These are phyloP conservation scores for Wickerhamomyces hampshirensis DNA, from an alignment of 805 yeast species.

Conservation along the genomic window DNA sequence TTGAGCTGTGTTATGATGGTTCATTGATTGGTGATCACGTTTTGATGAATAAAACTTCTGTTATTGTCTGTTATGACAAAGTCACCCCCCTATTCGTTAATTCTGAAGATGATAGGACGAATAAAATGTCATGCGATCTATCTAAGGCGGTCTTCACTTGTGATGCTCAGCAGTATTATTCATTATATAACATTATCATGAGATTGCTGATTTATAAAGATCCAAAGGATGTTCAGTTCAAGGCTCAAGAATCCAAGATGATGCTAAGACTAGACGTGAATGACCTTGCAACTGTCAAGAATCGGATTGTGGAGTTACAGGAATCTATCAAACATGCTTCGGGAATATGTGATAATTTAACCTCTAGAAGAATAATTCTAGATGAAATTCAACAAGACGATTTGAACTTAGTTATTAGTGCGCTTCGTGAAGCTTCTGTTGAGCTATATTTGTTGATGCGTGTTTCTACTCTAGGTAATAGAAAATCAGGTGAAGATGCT, in stretches of 20 bases:
- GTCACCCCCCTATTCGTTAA: constrained; percentile 38
- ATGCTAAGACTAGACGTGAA: constrained; percentile 67
- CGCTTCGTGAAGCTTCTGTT: constrained; percentile 31
- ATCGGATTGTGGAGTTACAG: constrained; percentile 46
- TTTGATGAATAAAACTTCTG: constrained; percentile 60
- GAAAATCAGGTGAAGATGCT: constrained; percentile 22
- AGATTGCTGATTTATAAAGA: constrained; percentile 69
- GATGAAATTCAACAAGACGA: constrained; percentile 46
- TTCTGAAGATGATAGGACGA: constrained; percentile 28
- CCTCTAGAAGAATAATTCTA: constrained; percentile 43
- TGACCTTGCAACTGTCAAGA: constrained; percentile 46
- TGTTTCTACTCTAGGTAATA: constrained; percentile 34
- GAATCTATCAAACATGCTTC: constrained; percentile 37
- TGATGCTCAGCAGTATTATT: constrained; percentile 69
- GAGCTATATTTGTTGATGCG: constrained; percentile 43
- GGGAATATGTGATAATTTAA: constrained; percentile 40
- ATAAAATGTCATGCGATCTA: constrained; percentile 55
- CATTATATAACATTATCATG: constrained; percentile 57
- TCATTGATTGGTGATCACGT: constrained; percentile 42
- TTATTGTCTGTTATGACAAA: constrained; percentile 55
- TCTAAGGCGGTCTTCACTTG: constrained; percentile 65
- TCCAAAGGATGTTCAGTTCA: constrained; percentile 55
- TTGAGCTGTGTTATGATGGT: constrained; percentile 60
- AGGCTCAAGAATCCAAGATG: constrained; percentile 59
- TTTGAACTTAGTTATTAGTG: constrained; percentile 33